Evolutionary conservation across 139 green algal species (phyloP).

Genomic region (Desmodesmus armatus): DNA sequence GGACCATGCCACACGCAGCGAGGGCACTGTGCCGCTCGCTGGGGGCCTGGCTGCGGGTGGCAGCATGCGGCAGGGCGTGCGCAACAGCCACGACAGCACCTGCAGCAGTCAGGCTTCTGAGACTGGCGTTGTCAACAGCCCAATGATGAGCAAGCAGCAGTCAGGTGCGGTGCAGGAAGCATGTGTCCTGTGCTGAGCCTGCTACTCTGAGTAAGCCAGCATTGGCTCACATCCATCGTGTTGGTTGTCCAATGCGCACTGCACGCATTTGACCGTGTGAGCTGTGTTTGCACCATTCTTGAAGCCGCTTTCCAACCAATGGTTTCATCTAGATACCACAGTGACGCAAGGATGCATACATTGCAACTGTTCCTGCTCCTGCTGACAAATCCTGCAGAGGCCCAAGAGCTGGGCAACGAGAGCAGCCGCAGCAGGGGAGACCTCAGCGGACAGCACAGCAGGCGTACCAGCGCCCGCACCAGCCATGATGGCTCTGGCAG

Average conservation of each 20-base stretch:
- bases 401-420: too few species aligned
- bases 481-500: not conserved
- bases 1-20: not conserved
- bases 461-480: not conserved
- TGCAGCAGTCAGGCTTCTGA: slow-evolving; percentile 17
- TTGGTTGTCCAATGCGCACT: too few species aligned
- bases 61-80: not conserved
- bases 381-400: too few species aligned
- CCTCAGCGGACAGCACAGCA: not conserved
- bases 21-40: not conserved
- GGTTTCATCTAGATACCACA: too few species aligned
- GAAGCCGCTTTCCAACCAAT: too few species aligned
- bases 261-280: too few species aligned
- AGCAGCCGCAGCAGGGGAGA: too few species aligned
- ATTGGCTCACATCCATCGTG: too few species aligned
- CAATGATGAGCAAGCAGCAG: not conserved
- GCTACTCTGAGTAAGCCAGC: too few species aligned
- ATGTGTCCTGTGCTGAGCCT: not conserved
- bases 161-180: not conserved
- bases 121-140: slow-evolving; percentile 12
- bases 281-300: too few species aligned
- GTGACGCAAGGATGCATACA: too few species aligned
- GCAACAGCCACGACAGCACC: not conserved
- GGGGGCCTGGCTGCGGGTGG: not conserved
- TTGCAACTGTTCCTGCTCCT: too few species aligned